Evolutionary conservation across 306 rosid genomes (phyloP), one percentile per base, ranked within the genome.

Genomic region (Clitoria ternatea): DNA sequence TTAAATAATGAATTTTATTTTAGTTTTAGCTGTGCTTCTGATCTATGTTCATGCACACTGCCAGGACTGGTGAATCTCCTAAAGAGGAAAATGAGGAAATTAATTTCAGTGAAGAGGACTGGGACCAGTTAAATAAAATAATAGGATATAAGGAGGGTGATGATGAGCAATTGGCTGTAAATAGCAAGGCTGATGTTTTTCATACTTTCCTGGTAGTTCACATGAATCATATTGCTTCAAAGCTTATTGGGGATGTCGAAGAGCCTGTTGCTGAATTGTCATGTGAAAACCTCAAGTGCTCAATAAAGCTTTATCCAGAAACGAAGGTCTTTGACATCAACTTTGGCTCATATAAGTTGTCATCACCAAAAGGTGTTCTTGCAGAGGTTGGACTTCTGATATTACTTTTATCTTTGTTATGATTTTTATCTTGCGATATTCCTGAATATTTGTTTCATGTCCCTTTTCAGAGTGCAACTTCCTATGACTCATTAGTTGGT

Each of bases 81-180:
- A 85, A 76, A 84, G 97, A 84, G 65, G 92, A 87, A 52, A 82
- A 66, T 33, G 97, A 89, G 68, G 87, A 84, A 73, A 84, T 91
- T 77, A 77, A 70, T 70, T 91, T 94, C 83, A 77, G 85, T 6
- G 92, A 89, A 62, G 97, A 94, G 81, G 99, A 94, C 70, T 91
- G 90, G 99, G 82, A 89, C 62, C 95, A 52, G 61, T 76, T 94
- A 73, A 94, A 91, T 84, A 75, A 80, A 82, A 83, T 94, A 79
- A 94, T 94, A n/a, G 99, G 99, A 75, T 91, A 94, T 56, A 94
- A 83, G 88, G 99, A 91, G 83, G 86, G 83, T 18, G 95, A 84
- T 36, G 94, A 86, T 57, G 70, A 39, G 57, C 86, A 78, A 72
- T 79, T 85, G 19, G 77, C 60, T 75, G 66, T 78, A 63, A 68